Base-by-base conservation (phyloP, 2,329 filamentous ascomycete species). In the Colletotrichum somersetense region DNA sequence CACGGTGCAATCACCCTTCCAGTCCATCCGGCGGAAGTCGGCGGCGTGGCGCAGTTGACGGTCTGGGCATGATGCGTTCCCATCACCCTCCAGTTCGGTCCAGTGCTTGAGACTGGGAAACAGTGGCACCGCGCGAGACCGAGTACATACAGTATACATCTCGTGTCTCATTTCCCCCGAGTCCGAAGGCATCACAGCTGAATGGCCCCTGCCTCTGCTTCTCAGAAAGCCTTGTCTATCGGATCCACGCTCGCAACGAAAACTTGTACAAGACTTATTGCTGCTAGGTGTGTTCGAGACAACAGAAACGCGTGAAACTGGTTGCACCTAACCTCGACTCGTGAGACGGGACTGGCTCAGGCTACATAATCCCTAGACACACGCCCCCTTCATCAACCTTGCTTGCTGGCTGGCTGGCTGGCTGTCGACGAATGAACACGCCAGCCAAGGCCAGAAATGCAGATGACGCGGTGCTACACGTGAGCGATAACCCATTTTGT, bases 371-470 rank as follows among this genome's bases (percentile, higher is more conserved):
- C 30, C 42, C 30, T 20, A 14, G 18, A 6, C n/a, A 44, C 8
- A 33, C n/a, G 2, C 30, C 23, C 16, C 61, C n/a, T 33, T 52
- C 61, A n/a, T 42, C 40, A 30, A 52, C 30, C 23, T 40, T 40
- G n/a, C 18, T 20, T 44, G 33, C 18, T 18, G 30, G 30, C 30
- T 26, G 26, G 30, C 30, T 26, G 26, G 26, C 35, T 35, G 20
- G 18, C 44, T 48, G 20, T 20, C 46, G 18, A 42, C 35, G 35
- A 40, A 18, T 14, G 44, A 57, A 23, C 35, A 56, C 33, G 33
- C 69, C 63, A 68, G 69, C 65, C 65, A 63, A 55, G 52, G 33
- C 53, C 66, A 33, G n/a, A 48, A 42, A 55, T 16, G 58, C 46
- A 72, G 59, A 59, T 42, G 62, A 64, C 58, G 44, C 55, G 11